Evolutionary conservation across 2,329 filamentous ascomycete species (phyloP).

Genomic region (Daldinia eschscholtzii): DNA sequence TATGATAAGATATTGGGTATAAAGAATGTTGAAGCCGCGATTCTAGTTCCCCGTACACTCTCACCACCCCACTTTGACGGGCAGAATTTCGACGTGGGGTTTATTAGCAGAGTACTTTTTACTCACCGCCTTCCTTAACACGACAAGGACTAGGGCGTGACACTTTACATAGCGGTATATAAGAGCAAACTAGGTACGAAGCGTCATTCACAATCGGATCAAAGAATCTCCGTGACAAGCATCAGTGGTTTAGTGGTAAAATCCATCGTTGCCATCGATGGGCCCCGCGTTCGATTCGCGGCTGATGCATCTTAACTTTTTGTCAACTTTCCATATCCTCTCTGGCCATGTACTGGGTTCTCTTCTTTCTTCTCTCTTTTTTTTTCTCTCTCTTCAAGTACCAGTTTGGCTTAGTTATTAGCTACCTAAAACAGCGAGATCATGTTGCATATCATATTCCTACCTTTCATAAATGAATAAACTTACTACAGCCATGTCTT

Average conservation of each 20-base stretch:
- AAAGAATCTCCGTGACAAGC: conserved; percentile 29
- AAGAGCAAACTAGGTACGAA: background rate
- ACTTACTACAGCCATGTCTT: no score
- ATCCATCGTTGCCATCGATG: conserved; percentile 67
- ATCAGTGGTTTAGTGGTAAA: conserved; percentile 66
- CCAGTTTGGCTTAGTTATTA: background rate
- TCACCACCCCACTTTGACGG: conserved; percentile 27
- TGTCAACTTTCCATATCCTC: background rate
- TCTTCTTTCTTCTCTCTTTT: no score
- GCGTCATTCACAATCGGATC: background rate
- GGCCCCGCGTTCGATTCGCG: conserved; percentile 63
- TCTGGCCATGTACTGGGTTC: background rate
- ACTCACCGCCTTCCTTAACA: conserved; percentile 28
- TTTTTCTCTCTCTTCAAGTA: no score
- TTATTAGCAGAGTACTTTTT: conserved; percentile 7
- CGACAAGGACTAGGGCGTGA: no score
- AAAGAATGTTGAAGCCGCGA: conserved; percentile 14
- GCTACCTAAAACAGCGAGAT: background rate
- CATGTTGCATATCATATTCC: background rate
- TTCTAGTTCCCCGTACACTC: conserved; percentile 12
- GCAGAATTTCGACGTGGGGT: conserved; percentile 41
- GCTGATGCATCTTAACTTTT: conserved; percentile 52
- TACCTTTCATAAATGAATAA: no score
- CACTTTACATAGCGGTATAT: background rate
- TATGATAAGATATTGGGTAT: background rate